A percentile compares a stretch with the other conserved stretches of the same genome.
These are phyloP conservation scores for Typha latifolia DNA, from an alignment of 176 grass and related monocot genomes.

Conservation along the genomic window DNA sequence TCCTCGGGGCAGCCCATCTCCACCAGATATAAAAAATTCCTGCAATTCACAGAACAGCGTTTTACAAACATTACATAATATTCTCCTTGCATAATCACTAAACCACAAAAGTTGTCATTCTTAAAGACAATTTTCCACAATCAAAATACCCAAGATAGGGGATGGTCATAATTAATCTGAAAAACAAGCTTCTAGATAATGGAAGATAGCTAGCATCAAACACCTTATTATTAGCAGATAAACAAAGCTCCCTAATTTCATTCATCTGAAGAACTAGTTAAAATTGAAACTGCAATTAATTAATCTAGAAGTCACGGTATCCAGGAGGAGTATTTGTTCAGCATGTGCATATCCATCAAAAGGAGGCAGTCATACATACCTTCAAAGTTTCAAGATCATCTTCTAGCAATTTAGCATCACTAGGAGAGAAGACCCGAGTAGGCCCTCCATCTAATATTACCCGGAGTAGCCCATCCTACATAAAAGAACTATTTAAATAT, in stretches of 20 bases:
- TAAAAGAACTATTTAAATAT: constrained; percentile 17
- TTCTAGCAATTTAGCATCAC: constrained; percentile 64
- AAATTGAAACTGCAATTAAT: too few species aligned
- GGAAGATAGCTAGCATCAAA: too few species aligned
- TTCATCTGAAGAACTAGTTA: too few species aligned
- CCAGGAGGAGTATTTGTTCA: background rate
- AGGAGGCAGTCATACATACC: constrained; percentile 29
- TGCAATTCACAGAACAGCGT: constrained; percentile 16
- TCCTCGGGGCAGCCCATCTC: constrained; percentile 97
- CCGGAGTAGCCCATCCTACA: constrained; percentile 85
- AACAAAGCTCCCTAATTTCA: too few species aligned
- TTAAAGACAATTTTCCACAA: too few species aligned
- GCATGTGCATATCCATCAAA: background rate
- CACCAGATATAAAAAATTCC: constrained; percentile 99
- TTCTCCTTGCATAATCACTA: background rate
- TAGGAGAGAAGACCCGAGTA: constrained; percentile 62
- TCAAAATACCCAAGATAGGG: too few species aligned
- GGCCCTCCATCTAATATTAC: constrained; percentile 95
- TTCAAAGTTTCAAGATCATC: constrained; percentile 98
- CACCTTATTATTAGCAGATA: too few species aligned
- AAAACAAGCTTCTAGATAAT: too few species aligned
- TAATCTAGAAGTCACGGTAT: background rate
- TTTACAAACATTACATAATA: background rate
- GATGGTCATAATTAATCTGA: too few species aligned
- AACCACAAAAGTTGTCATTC: background rate